These are phyloP conservation scores for Lanzia echinophila DNA, from an alignment of 2,329 filamentous ascomycete genomes.

Conservation along the genomic window DNA sequence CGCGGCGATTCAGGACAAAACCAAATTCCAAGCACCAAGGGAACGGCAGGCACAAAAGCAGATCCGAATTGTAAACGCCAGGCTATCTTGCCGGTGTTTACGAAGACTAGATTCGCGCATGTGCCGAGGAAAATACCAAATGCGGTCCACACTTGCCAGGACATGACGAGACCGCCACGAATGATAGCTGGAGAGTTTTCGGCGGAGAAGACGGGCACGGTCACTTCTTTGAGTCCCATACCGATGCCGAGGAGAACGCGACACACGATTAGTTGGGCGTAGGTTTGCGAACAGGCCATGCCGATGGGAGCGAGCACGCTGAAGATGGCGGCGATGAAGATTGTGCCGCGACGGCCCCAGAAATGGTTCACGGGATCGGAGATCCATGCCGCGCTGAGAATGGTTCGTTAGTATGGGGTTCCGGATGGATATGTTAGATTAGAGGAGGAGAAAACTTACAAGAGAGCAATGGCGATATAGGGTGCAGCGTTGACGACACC, in stretches of 20 bases:
- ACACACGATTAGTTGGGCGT: conserved; percentile 49
- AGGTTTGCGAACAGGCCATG: conserved; percentile 51
- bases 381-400: conserved; percentile 43
- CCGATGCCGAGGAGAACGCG: conserved; percentile 53
- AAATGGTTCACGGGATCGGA: conserved; percentile 55
- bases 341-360: conserved; percentile 55
- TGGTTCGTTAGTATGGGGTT: background rate
- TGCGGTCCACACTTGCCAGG: conserved; percentile 46
- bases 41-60: conserved; percentile 58
- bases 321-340: conserved; percentile 57
- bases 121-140: conserved; percentile 62
- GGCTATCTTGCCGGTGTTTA: conserved; percentile 48
- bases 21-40: conserved; percentile 49
- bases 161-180: conserved; percentile 50
- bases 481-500: conserved; percentile 49
- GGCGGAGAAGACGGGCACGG: conserved; percentile 45
- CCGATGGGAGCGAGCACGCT: conserved; percentile 56
- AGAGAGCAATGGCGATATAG: conserved; percentile 42
- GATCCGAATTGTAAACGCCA: conserved; percentile 61
- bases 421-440: background rate
- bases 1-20: conserved; percentile 59
- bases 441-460: conserved; percentile 24
- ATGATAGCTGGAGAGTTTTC: conserved; percentile 48
- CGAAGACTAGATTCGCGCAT: conserved; percentile 58
- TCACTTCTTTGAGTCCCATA: conserved; percentile 52